Percentiles rank a stretch among this genome's conserved stretches.
These are phyloP conservation scores for Fibroporia radiculosa DNA, from an alignment of 768 basidiomycete species.

Conservation along the genomic window DNA sequence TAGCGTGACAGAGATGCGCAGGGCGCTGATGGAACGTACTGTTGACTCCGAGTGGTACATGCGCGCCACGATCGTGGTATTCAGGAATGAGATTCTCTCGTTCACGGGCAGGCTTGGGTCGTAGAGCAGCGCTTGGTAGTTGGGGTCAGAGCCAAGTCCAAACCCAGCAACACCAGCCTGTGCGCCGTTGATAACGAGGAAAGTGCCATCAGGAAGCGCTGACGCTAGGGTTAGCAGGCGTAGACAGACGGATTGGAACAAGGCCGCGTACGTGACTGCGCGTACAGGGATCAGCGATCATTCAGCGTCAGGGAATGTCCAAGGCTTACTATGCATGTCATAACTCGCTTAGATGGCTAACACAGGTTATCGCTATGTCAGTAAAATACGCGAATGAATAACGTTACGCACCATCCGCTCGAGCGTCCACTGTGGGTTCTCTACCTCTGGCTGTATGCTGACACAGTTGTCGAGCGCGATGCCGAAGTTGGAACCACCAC, in stretches of 20 bases:
- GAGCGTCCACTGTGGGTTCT: constrained; percentile 56
- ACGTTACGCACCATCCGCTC: constrained; percentile 65
- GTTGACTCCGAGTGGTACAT: constrained; percentile 75
- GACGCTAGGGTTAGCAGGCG: not conserved
- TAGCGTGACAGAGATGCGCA: not conserved
- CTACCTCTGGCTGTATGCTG: constrained; percentile 54
- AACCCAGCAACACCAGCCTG: constrained; percentile 67
- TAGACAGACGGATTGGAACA: not conserved
- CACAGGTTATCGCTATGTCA: not conserved
- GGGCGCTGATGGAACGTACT: constrained; percentile 7
- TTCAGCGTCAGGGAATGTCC: not conserved
- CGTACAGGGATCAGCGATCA: not conserved
- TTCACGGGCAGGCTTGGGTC: constrained; percentile 53
- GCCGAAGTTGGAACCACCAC: constrained; percentile 66
- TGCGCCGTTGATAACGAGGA: constrained; percentile 72
- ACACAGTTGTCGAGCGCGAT: constrained; percentile 64
- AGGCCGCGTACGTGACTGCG: not conserved
- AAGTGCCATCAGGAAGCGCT: constrained; percentile 66
- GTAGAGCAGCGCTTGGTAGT: constrained; percentile 59
- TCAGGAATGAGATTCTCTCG: constrained; percentile 59
- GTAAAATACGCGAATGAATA: too few relatives aligned
- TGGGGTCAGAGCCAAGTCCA: constrained; percentile 58
- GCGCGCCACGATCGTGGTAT: constrained; percentile 62
- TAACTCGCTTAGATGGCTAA: constrained; percentile 65
- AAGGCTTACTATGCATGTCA: constrained; percentile 56